phyloP scores from a whole-genome alignment of 768 basidiomycete genomes.

The Leccinellum luteum region DNA sequence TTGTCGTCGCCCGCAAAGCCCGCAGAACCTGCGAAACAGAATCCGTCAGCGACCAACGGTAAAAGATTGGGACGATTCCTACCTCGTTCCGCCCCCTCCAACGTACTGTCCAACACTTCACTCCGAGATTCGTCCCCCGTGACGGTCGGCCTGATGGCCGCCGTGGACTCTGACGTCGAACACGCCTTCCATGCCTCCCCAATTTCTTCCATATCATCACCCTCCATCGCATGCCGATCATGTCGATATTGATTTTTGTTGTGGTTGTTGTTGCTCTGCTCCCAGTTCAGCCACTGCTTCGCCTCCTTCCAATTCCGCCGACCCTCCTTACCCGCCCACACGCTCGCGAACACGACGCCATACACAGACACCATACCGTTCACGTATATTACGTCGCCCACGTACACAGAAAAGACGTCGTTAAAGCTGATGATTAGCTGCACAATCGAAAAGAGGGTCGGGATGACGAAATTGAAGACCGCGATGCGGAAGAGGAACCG shows the following conservation, averaged over 20 bases:
- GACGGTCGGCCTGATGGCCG: background rate
- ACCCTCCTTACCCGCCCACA: conserved; percentile 4
- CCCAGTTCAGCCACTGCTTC: background rate
- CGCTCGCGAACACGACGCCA: conserved; percentile 7
- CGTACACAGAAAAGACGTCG: background rate
- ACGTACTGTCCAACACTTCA: background rate
- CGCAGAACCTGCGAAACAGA: background rate
- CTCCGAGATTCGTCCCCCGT: background rate
- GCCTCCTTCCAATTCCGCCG: background rate
- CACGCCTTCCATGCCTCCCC: background rate
- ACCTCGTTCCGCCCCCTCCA: background rate
- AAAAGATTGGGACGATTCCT: background rate
- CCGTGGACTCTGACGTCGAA: background rate
- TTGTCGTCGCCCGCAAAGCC: background rate
- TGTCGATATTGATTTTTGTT: background rate
- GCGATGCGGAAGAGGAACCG: conserved; percentile 25
- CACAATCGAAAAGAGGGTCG: conserved; percentile 13
- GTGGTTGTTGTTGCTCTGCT: background rate
- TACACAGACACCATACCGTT: conserved; percentile 3
- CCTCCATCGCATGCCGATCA: background rate
- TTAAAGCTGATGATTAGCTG: background rate
- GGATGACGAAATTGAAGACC: conserved; percentile 27
- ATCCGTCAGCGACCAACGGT: background rate
- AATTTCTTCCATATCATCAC: background rate
- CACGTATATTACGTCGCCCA: background rate